Conservation (phyloP, 495 filamentous ascomycete genomes). For the Lepidopterella palustris region DNA sequence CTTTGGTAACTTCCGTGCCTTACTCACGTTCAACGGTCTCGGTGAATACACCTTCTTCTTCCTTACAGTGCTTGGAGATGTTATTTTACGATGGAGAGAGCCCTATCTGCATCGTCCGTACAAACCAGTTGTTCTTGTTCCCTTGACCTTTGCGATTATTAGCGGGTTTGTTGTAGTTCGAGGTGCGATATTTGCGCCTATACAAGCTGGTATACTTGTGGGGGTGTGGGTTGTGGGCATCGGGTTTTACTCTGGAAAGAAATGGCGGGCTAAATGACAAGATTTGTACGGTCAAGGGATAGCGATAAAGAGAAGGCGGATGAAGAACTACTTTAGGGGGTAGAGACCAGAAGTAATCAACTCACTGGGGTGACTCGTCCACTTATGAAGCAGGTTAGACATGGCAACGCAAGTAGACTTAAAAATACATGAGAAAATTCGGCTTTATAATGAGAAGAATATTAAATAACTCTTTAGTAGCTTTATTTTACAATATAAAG, state of each 20-base stretch:
- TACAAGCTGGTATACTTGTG: slow-evolving; percentile 42
- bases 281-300: no score
- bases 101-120: slow-evolving; percentile 44
- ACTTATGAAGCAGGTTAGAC: no score
- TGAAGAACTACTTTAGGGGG: no score
- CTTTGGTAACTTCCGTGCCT: slow-evolving; percentile 49
- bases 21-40: slow-evolving; percentile 52
- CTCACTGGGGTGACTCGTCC: no score
- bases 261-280: no score
- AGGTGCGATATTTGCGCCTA: slow-evolving; percentile 48
- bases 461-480: no score
- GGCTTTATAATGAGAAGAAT: background rate
- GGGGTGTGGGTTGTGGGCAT: slow-evolving; percentile 44
- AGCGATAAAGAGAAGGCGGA: no score
- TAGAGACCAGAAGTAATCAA: no score
- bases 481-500: no score
- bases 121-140: slow-evolving; percentile 43
- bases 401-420: no score
- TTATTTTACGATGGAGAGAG: slow-evolving; percentile 47
- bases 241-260: slow-evolving; percentile 36
- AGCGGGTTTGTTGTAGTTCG: slow-evolving; percentile 50
- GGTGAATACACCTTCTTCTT: slow-evolving; percentile 55
- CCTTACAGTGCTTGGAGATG: slow-evolving; percentile 47
- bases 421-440: no score
- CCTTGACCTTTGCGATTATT: slow-evolving; percentile 44